phyloP scores from a whole-genome alignment of 768 basidiomycete species.

The Tricholoma matsutake region DNA sequence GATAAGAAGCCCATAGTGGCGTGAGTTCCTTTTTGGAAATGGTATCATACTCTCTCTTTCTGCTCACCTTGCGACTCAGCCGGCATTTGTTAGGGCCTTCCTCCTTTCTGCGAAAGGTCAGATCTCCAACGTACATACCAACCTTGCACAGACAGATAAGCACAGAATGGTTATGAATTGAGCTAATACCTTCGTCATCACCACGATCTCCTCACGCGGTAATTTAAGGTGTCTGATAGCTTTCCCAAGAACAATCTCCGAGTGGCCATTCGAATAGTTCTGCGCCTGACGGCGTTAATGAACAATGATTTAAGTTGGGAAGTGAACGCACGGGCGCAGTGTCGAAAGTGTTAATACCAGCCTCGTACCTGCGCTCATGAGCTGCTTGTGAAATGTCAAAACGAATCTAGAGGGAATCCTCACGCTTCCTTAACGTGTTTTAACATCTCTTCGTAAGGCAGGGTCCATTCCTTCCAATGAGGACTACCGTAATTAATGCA shows the following conservation, averaged over 20 bases:
- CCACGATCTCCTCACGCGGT: slow-evolving; percentile 69
- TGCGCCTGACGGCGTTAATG: slow-evolving; percentile 14
- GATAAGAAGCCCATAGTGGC: background rate
- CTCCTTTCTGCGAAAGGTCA: background rate
- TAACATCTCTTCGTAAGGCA: slow-evolving; percentile 43
- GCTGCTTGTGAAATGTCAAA: background rate
- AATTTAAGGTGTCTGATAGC: slow-evolving; percentile 61
- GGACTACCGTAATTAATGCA: slow-evolving; percentile 51
- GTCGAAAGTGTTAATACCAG: slow-evolving; percentile 59
- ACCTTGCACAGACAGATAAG: background rate
- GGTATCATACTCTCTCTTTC: background rate
- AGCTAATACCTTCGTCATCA: slow-evolving; percentile 62
- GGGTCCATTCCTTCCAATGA: slow-evolving; percentile 45
- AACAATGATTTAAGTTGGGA: background rate
- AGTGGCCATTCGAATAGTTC: slow-evolving; percentile 61
- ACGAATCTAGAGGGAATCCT: slow-evolving; percentile 5
- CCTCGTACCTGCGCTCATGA: slow-evolving; percentile 40
- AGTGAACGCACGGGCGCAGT: slow-evolving; percentile 41
- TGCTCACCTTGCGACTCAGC: slow-evolving; percentile 21
- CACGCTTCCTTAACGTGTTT: slow-evolving; percentile 48
- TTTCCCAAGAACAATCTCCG: slow-evolving; percentile 64
- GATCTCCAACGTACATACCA: background rate
- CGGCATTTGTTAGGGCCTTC: background rate
- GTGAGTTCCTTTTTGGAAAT: background rate
- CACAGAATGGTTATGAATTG: background rate